Conservation (phyloP, 1,284 basidiomycete genomes). For the Moesziomyces globuligerus region DNA sequence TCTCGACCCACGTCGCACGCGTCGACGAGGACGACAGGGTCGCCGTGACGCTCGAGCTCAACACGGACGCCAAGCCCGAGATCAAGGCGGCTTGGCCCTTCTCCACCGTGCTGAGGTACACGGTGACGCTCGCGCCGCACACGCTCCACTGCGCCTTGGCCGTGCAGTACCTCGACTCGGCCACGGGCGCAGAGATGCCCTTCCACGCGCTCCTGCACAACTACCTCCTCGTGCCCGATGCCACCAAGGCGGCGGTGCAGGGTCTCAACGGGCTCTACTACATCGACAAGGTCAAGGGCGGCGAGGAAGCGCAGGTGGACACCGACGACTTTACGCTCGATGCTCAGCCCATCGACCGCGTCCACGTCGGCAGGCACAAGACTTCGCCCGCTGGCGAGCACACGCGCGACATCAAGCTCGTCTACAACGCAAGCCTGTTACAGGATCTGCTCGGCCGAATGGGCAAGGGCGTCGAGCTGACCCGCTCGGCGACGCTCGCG, state of each 20-base stretch:
- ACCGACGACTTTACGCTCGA: constrained; percentile 32
- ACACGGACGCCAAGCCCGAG: constrained; percentile 34
- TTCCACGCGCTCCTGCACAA: constrained; percentile 69
- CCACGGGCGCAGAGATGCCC: constrained; percentile 46
- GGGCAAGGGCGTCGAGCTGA: constrained; percentile 48
- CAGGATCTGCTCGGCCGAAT: constrained; percentile 35
- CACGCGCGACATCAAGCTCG: constrained; percentile 34
- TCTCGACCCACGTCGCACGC: constrained; percentile 18
- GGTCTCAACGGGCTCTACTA: constrained; percentile 50
- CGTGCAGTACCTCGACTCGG: constrained; percentile 49
- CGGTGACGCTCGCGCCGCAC: constrained; percentile 41
- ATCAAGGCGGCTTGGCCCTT: constrained; percentile 40
- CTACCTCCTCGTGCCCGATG: constrained; percentile 60
- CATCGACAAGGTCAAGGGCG: constrained; percentile 49
- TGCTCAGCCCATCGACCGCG: constrained; percentile 43
- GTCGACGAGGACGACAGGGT: constrained; percentile 37
- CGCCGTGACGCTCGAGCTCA: constrained; percentile 44
- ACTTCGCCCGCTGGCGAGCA: constrained; percentile 6
- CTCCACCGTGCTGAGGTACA: constrained; percentile 41
- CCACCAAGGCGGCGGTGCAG: constrained; percentile 39
- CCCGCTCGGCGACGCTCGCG: constrained; percentile 41
- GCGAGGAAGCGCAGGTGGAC: constrained; percentile 21
- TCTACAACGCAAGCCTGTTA: constrained; percentile 36
- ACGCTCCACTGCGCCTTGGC: constrained; percentile 58
- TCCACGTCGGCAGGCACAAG: constrained; percentile 45